Conservation (phyloP, 2,329 filamentous ascomycete species). For the Onygena corvina region DNA sequence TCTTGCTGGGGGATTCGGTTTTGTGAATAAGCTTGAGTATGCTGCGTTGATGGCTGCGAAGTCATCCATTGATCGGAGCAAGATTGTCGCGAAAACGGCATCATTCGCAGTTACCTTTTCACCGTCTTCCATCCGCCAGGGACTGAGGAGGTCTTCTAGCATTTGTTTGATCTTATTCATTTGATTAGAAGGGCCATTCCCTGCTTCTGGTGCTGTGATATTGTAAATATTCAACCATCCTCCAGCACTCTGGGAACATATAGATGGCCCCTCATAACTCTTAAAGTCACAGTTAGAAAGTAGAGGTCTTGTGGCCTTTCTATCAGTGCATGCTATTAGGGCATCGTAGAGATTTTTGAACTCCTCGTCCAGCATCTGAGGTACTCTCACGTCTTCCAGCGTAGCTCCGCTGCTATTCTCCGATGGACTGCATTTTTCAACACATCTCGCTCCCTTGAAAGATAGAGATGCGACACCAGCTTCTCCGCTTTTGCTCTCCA, state of each 20-base stretch:
- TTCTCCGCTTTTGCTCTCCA: slow-evolving; percentile 49
- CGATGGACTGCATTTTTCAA: slow-evolving; percentile 30
- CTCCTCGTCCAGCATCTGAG: slow-evolving; percentile 53
- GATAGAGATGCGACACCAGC: slow-evolving; percentile 66
- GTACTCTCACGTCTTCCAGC: slow-evolving; percentile 35
- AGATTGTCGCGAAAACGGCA: slow-evolving; percentile 44
- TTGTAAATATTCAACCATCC: slow-evolving; percentile 28
- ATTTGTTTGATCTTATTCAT: slow-evolving; percentile 27
- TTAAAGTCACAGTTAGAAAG: no score
- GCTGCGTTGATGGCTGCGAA: slow-evolving; percentile 63
- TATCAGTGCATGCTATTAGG: slow-evolving; percentile 8
- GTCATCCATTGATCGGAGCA: slow-evolving; percentile 67
- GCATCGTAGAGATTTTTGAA: slow-evolving; percentile 40
- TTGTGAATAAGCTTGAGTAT: slow-evolving; percentile 62
- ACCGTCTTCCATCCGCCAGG: not conserved
- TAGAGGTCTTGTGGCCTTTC: no score
- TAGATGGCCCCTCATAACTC: not conserved
- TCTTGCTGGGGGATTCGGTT: slow-evolving; percentile 71
- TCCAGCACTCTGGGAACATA: slow-evolving; percentile 9
- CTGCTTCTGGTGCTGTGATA: slow-evolving; percentile 30
- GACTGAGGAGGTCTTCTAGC: slow-evolving; percentile 15
- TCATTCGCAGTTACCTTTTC: slow-evolving; percentile 24
- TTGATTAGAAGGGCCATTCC: slow-evolving; percentile 30
- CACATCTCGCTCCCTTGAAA: slow-evolving; percentile 47
- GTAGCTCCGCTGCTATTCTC: slow-evolving; percentile 13